Percentiles rank a stretch among this genome's conserved stretches.
Evolutionary conservation across 164 flowering plant genomes (phyloP).

Genomic region (Brasenia schreberi): DNA sequence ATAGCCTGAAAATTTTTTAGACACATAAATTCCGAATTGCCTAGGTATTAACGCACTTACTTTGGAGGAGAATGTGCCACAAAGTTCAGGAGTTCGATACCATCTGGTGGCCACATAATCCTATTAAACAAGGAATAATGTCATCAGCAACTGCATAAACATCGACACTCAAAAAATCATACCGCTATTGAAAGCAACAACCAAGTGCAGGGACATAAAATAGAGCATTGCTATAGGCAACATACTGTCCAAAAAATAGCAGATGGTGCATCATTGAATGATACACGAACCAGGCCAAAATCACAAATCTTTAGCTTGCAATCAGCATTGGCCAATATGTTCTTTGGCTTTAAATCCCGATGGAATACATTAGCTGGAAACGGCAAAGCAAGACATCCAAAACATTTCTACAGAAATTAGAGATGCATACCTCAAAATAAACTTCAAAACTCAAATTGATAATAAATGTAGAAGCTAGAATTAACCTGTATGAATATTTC

Average conservation of each 20-base stretch:
- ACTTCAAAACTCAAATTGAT: background rate
- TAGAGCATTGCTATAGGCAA: background rate
- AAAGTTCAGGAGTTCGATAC: slow-evolving; percentile 85
- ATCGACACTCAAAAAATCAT: too few species aligned
- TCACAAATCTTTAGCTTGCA: background rate
- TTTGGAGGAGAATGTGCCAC: slow-evolving; percentile 76
- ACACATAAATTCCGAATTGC: too few species aligned
- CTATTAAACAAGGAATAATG: slow-evolving; percentile 13
- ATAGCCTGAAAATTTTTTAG: too few species aligned
- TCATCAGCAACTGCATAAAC: background rate
- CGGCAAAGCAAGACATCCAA: background rate
- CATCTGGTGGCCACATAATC: slow-evolving; percentile 85
- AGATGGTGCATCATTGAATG: slow-evolving; percentile 2
- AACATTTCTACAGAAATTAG: background rate
- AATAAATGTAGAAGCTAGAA: background rate
- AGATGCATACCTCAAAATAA: background rate
- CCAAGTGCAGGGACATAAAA: background rate
- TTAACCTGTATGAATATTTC: slow-evolving; percentile 72
- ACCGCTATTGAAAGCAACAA: background rate
- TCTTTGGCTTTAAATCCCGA: slow-evolving; percentile 1
- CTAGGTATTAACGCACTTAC: slow-evolving; percentile 16
- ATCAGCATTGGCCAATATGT: background rate
- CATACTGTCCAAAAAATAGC: slow-evolving; percentile 2
- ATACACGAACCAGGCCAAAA: slow-evolving; percentile 3
- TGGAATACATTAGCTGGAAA: slow-evolving; percentile 3